These are phyloP conservation scores for Syzygium jambos DNA, from an alignment of 345 rosid species.

Conservation along the genomic window DNA sequence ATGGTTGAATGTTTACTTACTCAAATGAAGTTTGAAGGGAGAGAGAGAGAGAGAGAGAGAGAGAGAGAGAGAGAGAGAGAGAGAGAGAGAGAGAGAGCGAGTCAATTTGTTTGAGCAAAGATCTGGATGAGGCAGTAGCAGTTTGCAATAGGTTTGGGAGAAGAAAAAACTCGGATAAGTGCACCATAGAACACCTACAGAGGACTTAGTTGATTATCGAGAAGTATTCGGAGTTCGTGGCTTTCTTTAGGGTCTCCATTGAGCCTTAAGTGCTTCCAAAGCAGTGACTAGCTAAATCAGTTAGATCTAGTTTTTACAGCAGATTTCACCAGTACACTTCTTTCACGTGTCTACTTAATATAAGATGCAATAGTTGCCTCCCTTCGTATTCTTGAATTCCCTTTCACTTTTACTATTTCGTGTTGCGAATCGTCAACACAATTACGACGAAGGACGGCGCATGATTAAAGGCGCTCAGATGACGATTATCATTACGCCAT, in stretches of 20 bases:
- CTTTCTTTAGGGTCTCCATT: not conserved
- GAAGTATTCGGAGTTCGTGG: not conserved
- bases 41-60: not conserved
- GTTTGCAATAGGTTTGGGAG: not conserved
- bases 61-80: not conserved
- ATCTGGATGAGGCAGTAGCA: not conserved
- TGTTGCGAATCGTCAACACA: not conserved
- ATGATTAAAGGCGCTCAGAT: not conserved
- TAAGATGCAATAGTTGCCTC: not conserved
- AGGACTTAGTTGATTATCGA: not conserved
- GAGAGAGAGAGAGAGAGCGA: not conserved
- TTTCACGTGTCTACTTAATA: not conserved
- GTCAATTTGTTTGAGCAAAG: not conserved
- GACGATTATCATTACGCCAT: not conserved
- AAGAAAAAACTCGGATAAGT: not conserved
- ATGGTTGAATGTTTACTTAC: not conserved
- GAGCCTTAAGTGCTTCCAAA: not conserved
- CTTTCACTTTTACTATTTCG: not conserved
- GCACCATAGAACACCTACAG: not conserved
- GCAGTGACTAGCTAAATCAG: not conserved
- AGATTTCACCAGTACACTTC: not conserved
- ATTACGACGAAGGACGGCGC: not conserved
- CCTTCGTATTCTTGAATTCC: not conserved
- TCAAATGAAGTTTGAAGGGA: not conserved
- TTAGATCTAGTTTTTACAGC: not conserved